Evolutionary conservation across 768 basidiomycete genomes (phyloP).

Genomic region (Tricholoma furcatifolium): DNA sequence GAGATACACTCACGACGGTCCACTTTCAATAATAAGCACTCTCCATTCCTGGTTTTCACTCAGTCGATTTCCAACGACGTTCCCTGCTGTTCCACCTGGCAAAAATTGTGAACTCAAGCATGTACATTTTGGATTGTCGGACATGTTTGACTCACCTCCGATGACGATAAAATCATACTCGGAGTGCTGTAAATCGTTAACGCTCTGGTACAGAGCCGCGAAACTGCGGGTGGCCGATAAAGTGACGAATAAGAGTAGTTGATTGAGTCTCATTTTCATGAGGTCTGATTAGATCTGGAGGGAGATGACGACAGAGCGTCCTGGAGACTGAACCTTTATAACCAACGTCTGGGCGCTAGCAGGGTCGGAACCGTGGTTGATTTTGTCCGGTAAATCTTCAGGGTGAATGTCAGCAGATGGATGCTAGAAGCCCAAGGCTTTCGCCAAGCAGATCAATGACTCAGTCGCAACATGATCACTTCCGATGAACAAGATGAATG

Average conservation of each 20-base stretch:
- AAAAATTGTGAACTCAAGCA: background rate
- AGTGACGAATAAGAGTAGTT: background rate
- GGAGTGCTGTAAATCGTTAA: background rate
- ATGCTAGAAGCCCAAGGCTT: too few species aligned
- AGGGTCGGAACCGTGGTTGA: too few species aligned
- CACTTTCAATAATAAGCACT: constrained; percentile 14
- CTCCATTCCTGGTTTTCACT: constrained; percentile 7
- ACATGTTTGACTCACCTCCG: background rate
- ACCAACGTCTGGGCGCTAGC: too few species aligned
- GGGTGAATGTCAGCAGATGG: too few species aligned
- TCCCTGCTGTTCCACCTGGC: constrained; percentile 12
- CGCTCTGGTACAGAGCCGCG: background rate
- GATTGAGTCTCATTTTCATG: background rate
- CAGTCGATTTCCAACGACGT: background rate
- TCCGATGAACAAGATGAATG: too few species aligned
- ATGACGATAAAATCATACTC: background rate
- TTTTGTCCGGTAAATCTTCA: too few species aligned
- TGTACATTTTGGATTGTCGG: too few species aligned
- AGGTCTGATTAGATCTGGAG: too few species aligned
- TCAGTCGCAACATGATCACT: too few species aligned
- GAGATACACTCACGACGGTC: constrained; percentile 3
- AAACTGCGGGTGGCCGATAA: background rate
- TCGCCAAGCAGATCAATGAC: too few species aligned
- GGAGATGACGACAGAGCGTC: too few species aligned
- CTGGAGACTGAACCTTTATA: too few species aligned